Conservation (phyloP, 2,329 filamentous ascomycete species). For the Alternaria sp. region DNA sequence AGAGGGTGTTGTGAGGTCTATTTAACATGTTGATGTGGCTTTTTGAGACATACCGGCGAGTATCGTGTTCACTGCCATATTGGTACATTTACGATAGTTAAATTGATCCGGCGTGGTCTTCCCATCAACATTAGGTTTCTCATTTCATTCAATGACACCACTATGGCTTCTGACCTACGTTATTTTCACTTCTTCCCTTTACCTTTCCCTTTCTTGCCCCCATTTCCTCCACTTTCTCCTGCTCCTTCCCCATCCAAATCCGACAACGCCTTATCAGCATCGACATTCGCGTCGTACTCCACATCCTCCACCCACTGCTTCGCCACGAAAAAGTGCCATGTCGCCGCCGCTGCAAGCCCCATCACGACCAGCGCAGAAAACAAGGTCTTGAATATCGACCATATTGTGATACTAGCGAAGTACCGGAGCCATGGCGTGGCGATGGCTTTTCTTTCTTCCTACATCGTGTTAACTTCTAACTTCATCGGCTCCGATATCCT, state of each 20-base stretch:
- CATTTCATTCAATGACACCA: too few relatives aligned
- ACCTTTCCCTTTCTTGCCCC: constrained; percentile 7
- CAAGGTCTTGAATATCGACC: constrained; percentile 21
- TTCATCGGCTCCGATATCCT: neutral
- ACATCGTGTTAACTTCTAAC: neutral
- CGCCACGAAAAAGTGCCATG: constrained; percentile 29
- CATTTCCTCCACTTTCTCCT: neutral
- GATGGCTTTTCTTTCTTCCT: constrained; percentile 48
- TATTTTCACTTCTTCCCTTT: constrained; percentile 15
- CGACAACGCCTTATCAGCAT: constrained; percentile 38
- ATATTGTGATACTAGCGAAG: constrained; percentile 32
- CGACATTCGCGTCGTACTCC: constrained; percentile 38
- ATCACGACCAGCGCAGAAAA: constrained; percentile 5
- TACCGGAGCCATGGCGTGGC: constrained; percentile 53
- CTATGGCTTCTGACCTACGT: too few relatives aligned
- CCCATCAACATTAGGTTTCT: accelerated
- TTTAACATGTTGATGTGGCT: neutral
- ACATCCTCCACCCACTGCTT: constrained; percentile 33
- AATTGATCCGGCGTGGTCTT: neutral
- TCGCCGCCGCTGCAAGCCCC: constrained; percentile 1
- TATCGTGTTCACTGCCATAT: neutral
- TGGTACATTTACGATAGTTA: neutral
- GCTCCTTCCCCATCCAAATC: constrained; percentile 19
- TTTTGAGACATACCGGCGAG: neutral
- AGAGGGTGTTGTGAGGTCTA: neutral